These are phyloP conservation scores for Oldenlandia corymbosa DNA, from an alignment of 257 asterid genomes.

Conservation along the genomic window DNA sequence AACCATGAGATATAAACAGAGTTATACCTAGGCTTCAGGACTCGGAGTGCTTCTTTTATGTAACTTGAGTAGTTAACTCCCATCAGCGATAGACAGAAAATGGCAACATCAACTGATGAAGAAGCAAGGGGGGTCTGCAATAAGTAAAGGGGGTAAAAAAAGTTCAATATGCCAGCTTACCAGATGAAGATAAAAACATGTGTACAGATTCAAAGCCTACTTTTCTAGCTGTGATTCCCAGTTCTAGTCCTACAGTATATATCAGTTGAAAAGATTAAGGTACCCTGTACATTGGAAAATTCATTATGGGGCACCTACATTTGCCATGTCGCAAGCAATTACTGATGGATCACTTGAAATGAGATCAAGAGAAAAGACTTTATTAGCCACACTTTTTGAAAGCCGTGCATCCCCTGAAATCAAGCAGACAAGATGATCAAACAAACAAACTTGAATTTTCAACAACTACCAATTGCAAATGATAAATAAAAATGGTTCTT, in stretches of 20 bases:
- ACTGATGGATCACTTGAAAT: conserved; percentile 78
- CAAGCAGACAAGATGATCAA: conserved; percentile 3
- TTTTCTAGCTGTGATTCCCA: neutral
- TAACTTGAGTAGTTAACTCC: conserved; percentile 81
- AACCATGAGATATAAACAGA: conserved; percentile 7
- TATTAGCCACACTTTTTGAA: conserved; percentile 72
- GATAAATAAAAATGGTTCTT: conserved; percentile 19
- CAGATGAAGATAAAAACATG: neutral
- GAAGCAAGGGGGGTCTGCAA: conserved; percentile 78
- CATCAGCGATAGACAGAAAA: conserved; percentile 94
- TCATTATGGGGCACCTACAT: conserved; percentile 35
- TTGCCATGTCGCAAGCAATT: conserved; percentile 91
- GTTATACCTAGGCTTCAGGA: conserved; percentile 66
- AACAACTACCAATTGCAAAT: conserved; percentile 4
- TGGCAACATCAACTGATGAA: conserved; percentile 72
- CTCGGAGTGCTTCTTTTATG: conserved; percentile 72
- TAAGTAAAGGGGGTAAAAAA: conserved; percentile 9
- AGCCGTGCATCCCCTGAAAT: conserved; percentile 83
- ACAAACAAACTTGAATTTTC: neutral
- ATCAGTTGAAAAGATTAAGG: neutral
- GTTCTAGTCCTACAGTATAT: neutral
- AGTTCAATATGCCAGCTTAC: neutral
- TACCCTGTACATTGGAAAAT: neutral
- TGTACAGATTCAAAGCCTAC: neutral
- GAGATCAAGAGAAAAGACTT: conserved; percentile 85